Evolutionary conservation across 1,284 basidiomycete genomes (phyloP), one percentile per base, ranked within the genome.

Genomic region (Heterobasidion occidentale): DNA sequence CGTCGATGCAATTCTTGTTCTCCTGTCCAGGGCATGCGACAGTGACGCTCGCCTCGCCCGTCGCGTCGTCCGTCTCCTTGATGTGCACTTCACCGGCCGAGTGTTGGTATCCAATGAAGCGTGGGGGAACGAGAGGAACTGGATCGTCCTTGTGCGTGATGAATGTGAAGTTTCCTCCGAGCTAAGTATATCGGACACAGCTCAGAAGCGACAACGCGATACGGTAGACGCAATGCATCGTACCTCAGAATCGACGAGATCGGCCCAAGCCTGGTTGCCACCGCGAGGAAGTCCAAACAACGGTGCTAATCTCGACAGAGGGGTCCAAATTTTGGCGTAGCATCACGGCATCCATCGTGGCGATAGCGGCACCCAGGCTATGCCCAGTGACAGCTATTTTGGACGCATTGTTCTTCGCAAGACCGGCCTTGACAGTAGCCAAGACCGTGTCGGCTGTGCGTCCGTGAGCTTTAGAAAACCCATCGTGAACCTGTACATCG

Each of bases 381-480:
- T 74, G 72, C 17, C 75, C 77, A 1, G 75, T 75, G 19, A 75
- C 68, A 33, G 72, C 53, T 27, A 79, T 71, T 20, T 71, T 72
- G 46, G 60, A 74, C 50, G 66, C 70, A 2, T 68, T 69, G 3
- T 61, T 73, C n/a, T 59, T 64, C 2, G 62, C 55, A 15, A 79
- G 62, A 3, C 67, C 74, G 36, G 62, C 58, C 58, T 70, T 60
- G 9, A 78, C 76, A 19, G 70, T 71, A 0, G 70, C 63, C 7
- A 77, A 64, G 11, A 79, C 63, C 14, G 65, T 56, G 55, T 74
- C 72, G 1, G 77, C 73, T 0, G 75, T 76, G 27, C 76, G 72
- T 20, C 70, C 71, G 52, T 78, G 77, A 0, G 77, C 72, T 34
- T 71, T 56, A 51, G 75, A 72, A 71, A 79, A 79, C 7, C 77